Evolutionary conservation across 2,329 filamentous ascomycete species (phyloP), one percentile per base, ranked within the genome.

Genomic region (Trichoderma endophyticum): DNA sequence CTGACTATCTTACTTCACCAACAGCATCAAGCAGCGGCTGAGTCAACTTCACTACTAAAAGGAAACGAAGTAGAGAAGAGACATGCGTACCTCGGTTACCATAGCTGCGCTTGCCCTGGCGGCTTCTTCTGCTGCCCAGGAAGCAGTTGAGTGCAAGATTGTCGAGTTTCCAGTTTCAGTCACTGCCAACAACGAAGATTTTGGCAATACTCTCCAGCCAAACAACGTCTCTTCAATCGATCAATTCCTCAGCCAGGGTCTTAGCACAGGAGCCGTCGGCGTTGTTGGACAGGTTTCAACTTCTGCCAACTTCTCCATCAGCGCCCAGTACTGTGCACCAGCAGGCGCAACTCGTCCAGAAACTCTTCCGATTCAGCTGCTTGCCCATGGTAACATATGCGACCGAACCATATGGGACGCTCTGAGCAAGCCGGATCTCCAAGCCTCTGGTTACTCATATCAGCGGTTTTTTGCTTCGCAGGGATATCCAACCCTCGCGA

Each of bases 311-410:
- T 30, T 66, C 32, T 66, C 63, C 30, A 66, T 66, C 43, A 66
- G 43, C 32, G 63, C 63, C 30, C 63, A 66, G 32, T 66, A 66
- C 3, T 66, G 63, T 66, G 63, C 43, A 21, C 63, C 63, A 34
- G 63, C 63, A 15, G 63, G 48, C 15, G 63, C n/a, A 34, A 34
- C 39, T 24, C 30, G n/a, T 56, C 43, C 51, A 4, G 43, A 56
- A 28, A 57, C 39, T 24, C 28, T 11, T 32, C 28, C 56, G 5
- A 66, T 66, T 34, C 63, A 66, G 18, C 26, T 66, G 18, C 21
- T 66, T 12, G 63, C 48, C 8, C 63, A 66, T 4, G 63, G 63
- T 11, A 66, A 66, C 30, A 66, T 48, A 0, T 66, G 63, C 14
- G 30, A 66, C 28, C 43, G 48, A 34, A 34, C 48, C 8, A 18